Conservation (phyloP, 208 protist genomes). For the Wallacemonas sp. region DNA sequence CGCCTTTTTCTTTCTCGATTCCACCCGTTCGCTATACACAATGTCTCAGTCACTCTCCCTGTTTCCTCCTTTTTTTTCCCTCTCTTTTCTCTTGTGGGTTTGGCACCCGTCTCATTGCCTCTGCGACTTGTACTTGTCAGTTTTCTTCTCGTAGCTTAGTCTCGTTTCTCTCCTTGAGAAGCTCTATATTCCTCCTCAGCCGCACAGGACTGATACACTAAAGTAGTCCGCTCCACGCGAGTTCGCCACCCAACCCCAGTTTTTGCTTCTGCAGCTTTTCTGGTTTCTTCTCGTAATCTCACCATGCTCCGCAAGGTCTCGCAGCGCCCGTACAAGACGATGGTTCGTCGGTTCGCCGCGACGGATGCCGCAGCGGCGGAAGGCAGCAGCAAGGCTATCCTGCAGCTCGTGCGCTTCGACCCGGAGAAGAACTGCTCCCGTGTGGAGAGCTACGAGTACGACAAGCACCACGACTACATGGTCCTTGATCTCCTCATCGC, state of each 20-base stretch:
- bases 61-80: too few relatives aligned
- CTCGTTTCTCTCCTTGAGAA: too few relatives aligned
- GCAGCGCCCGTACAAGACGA: conserved; percentile 74
- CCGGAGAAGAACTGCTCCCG: conserved; percentile 79
- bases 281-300: background rate
- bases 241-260: background rate
- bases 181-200: too few relatives aligned
- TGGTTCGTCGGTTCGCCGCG: conserved; percentile 62
- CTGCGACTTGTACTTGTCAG: too few relatives aligned
- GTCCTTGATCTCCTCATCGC: conserved; percentile 89
- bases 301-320: conserved; percentile 75
- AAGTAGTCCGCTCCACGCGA: too few relatives aligned
- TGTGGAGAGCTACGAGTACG: conserved; percentile 90
- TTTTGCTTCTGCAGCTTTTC: conserved; percentile 4
- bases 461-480: conserved; percentile 92
- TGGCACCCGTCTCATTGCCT: too few relatives aligned
- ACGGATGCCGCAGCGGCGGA: conserved; percentile 40
- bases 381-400: conserved; percentile 51
- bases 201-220: too few relatives aligned
- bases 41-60: too few relatives aligned
- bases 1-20: too few relatives aligned
- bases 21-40: too few relatives aligned
- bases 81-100: too few relatives aligned
- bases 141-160: too few relatives aligned
- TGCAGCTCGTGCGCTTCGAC: conserved; percentile 88